Conservation (phyloP, 2,329 filamentous ascomycete genomes). For the Ramichloridium luteum region DNA sequence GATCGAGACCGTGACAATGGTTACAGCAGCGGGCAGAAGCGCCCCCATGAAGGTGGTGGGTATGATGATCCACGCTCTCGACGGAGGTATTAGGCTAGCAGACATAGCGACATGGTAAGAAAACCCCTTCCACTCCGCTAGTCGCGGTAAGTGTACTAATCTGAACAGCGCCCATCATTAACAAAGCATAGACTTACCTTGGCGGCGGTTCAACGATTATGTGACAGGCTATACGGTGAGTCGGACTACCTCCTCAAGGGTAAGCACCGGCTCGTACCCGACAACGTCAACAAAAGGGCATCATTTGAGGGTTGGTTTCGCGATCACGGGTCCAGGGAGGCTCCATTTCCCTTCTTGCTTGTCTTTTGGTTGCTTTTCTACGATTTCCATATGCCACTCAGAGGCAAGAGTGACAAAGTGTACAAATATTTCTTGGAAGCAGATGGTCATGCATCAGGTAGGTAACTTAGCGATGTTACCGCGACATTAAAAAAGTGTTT, state of each 20-base stretch:
- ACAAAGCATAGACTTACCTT: constrained; percentile 1
- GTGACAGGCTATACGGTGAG: constrained; percentile 19
- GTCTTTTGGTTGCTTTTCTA: constrained; percentile 3
- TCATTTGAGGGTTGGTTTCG: constrained; percentile 2
- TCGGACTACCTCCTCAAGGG: constrained; percentile 28
- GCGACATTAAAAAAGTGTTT: too few relatives aligned
- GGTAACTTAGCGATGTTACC: too few relatives aligned
- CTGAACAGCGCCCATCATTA: constrained; percentile 6
- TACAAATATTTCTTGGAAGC: too few relatives aligned
- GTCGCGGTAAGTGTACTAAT: constrained; percentile 17
- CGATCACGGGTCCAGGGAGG: constrained; percentile 10
- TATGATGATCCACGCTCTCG: constrained; percentile 62
- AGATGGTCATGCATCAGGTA: too few relatives aligned
- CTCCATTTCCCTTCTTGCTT: constrained; percentile 14
- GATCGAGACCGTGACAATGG: constrained; percentile 27
- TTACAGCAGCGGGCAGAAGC: constrained; percentile 42
- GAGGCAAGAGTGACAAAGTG: too few relatives aligned
- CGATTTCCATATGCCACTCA: too few relatives aligned
- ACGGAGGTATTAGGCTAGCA: constrained; percentile 41
- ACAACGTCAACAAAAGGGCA: constrained; percentile 5
- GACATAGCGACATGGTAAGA: constrained; percentile 12
- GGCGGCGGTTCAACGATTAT: background rate
- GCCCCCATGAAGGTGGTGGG: constrained; percentile 57
- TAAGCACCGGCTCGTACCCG: constrained; percentile 23
- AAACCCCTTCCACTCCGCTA: constrained; percentile 4